Base-by-base conservation (phyloP, 768 basidiomycete genomes). In the Infundibulicybe gibba region DNA sequence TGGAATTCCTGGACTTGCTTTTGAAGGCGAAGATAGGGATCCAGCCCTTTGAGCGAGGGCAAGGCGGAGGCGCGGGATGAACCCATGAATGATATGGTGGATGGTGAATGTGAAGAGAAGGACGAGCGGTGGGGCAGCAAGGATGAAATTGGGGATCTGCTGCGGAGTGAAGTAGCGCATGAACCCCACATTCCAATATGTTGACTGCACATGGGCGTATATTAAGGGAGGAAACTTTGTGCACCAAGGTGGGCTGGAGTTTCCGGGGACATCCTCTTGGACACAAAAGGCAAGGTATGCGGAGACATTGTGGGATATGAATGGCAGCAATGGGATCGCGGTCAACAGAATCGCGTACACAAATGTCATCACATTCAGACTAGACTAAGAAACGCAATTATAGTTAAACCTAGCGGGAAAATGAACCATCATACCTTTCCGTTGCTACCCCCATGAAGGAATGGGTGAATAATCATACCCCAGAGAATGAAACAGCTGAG, bases 161-260 rank as follows among this genome's bases (percentile, higher is more conserved):
- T 76, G 66, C 17, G 69, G 50, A 0, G 85, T 85, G 91, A 91
- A 99, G 64, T 98, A 98, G 2, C 73, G 79, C 50, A 99, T 64
- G 53, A 94, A 80, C 13, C 94, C 93, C 38, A 77, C 69, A 60
- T 87, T 74, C 97, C 95, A 99, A 63, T 98, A 97, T 44, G 76
- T 71, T 4, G 66, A 67, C 61, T 99, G 95, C 2, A 88, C 87
- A 58, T 90, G 79, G 9, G 79, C 68, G 63, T 98, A 99, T 46
- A 91, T 81, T 12, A 81, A 79, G 0, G 93, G 92, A 5, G 81
- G 57, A 17, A 60, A 34, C 0, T 61, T 49, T 2, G 61, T 44
- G 64, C 95, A 97, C 94, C 94, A 98, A 3, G 43, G 57, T 8
- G 69, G 62, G 21, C 57, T 52, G 30, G 47, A 20, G 49, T 47